Base-by-base conservation (phyloP, 2,329 filamentous ascomycete species). In the Aspergillus niger region DNA sequence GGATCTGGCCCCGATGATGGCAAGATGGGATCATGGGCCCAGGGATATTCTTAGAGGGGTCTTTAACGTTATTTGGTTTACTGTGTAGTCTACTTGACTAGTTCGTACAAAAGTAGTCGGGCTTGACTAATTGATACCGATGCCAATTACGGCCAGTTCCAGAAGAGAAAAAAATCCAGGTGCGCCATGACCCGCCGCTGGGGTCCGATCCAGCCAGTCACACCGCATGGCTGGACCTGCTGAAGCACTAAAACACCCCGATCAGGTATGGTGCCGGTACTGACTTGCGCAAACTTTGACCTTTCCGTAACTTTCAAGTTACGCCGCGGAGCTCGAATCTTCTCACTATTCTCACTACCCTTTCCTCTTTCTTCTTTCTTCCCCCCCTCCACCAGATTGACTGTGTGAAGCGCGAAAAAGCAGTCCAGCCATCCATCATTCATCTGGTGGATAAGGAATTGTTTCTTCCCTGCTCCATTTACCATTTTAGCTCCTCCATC, bases 211-310 rank as follows among this genome's bases (percentile, higher is more conserved):
- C 17, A 20, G 41, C 57, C 54, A 56, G 36, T 57, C 55, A 60
- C 15, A 41, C 32, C 36, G 53, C 36, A n/a, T 22, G 28, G 55
- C 39, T 24, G 43, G 54, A n/a, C 24, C 47, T 17, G 47, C 26
- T 32, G 47, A 15, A 28, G n/a, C 24, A 30, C 47, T 28, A 52
- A 10, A 24, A 8, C 36, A n/a, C 6, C 47, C 58, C 39, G 47
- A 60, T 57, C 15, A 30, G 47, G 58, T 10, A 51, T 39, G 30
- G 58, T 5, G 38, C 24, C 24, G 26, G 38, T 28, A 44, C 55
- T 60, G 58, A 60, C 58, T 39, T 58, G 55, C 61, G 57, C 61
- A 61, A 61, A 63, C 58, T 62, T 52, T 59, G 60, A 58, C 38
- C 52, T 17, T 59, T 53, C 39, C 32, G 57, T 55, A 59, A 55